Evolutionary conservation across 768 basidiomycete species (phyloP).

Genomic region (Candolleomyces aberdarensis): DNA sequence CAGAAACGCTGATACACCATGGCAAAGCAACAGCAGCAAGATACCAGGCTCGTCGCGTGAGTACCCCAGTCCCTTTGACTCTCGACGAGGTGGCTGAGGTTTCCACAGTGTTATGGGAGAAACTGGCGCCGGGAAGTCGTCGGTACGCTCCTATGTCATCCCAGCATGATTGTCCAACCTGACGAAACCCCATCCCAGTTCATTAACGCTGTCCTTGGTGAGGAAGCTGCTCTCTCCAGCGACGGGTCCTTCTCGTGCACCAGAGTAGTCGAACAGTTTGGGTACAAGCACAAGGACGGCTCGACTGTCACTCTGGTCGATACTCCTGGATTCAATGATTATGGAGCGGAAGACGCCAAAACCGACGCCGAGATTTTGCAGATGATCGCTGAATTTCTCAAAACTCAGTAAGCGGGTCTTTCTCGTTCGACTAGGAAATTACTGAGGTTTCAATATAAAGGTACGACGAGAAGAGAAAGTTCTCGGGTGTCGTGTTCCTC

Average conservation of each 20-base stretch:
- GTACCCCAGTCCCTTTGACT: too few species aligned
- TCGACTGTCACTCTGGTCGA: not conserved
- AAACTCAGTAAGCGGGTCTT: conserved; percentile 6
- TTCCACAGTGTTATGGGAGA: not conserved
- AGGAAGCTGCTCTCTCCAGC: not conserved
- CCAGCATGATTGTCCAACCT: not conserved
- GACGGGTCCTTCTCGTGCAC: not conserved
- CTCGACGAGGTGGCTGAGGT: not conserved
- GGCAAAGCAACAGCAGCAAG: too few species aligned
- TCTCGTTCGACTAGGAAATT: too few species aligned
- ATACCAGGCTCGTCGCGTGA: too few species aligned
- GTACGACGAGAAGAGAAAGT: not conserved
- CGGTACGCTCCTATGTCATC: not conserved
- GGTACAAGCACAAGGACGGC: not conserved
- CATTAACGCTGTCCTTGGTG: conserved; percentile 2
- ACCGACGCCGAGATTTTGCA: conserved; percentile 4
- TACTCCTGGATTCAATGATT: conserved; percentile 3
- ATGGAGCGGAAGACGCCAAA: not conserved
- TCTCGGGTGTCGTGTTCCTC: conserved; percentile 36
- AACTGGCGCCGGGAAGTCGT: conserved; percentile 1
- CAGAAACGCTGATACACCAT: too few species aligned
- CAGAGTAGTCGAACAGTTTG: not conserved
- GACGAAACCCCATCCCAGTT: not conserved
- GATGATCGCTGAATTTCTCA: conserved; percentile 8
- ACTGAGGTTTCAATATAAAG: not conserved